Evolutionary conservation across 2,329 filamentous ascomycete genomes (phyloP).

Genomic region (Diaporthe sp.): DNA sequence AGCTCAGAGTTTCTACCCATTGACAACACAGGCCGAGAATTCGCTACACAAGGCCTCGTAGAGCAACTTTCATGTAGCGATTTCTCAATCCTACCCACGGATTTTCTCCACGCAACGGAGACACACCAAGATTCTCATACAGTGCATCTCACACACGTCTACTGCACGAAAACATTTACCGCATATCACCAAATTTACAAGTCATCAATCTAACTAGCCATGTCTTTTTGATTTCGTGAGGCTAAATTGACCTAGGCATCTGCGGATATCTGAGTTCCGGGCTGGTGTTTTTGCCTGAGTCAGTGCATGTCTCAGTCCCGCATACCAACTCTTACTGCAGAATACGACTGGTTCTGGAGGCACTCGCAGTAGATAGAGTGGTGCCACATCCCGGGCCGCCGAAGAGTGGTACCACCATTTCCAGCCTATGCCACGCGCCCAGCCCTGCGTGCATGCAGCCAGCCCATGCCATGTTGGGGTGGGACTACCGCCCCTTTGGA

Average conservation of each 20-base stretch:
- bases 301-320: not conserved
- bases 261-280: not conserved
- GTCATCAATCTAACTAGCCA: not conserved
- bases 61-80: not conserved
- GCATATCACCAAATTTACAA: too few species aligned
- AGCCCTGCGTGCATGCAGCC: not conserved
- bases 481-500: not conserved
- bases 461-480: not conserved
- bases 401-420: not conserved
- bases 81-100: not conserved
- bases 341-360: not conserved
- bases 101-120: fast-evolving
- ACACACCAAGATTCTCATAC: not conserved
- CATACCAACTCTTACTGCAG: not conserved
- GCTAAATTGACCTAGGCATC: too few species aligned
- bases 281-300: not conserved
- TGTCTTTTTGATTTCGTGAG: fast-evolving
- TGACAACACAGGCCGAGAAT: not conserved
- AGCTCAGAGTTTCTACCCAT: not conserved
- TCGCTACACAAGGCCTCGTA: not conserved
- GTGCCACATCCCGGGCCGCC: not conserved
- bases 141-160: too few species aligned
- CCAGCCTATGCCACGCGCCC: not conserved
- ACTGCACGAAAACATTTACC: too few species aligned
- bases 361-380: not conserved